Base-by-base conservation (phyloP, 208 protist genomes). In the Balamuthia mandrillaris region DNA sequence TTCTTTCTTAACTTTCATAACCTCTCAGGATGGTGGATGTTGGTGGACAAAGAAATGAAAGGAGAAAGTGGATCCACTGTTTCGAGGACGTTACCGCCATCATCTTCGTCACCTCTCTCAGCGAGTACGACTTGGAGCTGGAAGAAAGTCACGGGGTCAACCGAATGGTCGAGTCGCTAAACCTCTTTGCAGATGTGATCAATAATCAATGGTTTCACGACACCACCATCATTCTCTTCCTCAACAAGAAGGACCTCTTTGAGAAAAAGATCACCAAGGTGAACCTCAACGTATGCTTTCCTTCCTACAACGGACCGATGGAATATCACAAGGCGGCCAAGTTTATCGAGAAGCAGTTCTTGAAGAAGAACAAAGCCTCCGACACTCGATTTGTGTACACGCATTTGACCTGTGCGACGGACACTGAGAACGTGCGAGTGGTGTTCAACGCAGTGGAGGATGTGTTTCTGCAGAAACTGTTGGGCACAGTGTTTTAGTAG, bases 211-310 rank as follows among this genome's bases (percentile, higher is more conserved):
- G 88, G 75, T 96, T 96, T 54, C 27, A 81, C 24, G 51, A 86
- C 7, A 93, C 88, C 1, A 86, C 90, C 21, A 90, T 96, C 68
- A 92, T 96, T 44, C 81, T 96, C 24, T 95, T 96, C 74, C 78
- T 96, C n/a, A 96, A 96, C 86, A 96, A 96, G 81, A 92, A 60
- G 24, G 94, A 96, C 88, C 81, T 96, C 0, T 96, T 96, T 79
- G 49, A 61, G 58, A 68, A 95, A 49, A 96, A 96, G 85, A 91
- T 96, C 41, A 49, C 72, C 41, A 91, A 84, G 35, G 33, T 84
- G 7, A 60, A 89, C 33, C 84, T 96, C 24, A 85, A 21, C 37
- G 52, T 89, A 9, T 92, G 85, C 72, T 96, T 96, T 86, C 84
- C 85, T 4, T 89, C 93, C 27, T 96, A 96, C 87, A 82, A 78